Base-by-base conservation (phyloP, 2,329 filamentous ascomycete genomes). In the Clonostachys solani region DNA sequence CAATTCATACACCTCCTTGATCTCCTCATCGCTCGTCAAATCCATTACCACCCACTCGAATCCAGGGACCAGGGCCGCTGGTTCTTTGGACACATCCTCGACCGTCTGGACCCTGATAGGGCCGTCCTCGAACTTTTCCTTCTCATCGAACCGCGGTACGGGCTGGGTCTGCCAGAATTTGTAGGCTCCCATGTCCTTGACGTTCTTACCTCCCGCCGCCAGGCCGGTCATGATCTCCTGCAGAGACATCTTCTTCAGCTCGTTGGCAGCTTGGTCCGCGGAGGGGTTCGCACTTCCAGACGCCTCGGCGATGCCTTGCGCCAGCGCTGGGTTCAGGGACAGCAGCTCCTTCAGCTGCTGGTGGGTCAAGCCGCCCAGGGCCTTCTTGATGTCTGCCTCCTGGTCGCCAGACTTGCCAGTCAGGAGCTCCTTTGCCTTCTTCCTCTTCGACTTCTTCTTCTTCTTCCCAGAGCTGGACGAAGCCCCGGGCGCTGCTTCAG, bases 151-250 rank as follows among this genome's bases (percentile, higher is more conserved):
- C 60, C 85, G 86, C 44, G 89, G 88, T 49, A 99, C 94, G 1
- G 94, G 94, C 67, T 99, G 94, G 42, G 94, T 99, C 66, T 90
- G 85, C 94, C 94, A 99, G 73, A 99, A 99, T 70, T 95, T 96
- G 78, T 97, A 96, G 49, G 86, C 89, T 7, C 86, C 91, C 90
- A 96, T 96, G 62, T 96, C 92, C 73, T 96, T 96, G 57, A 83
- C 85, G 60, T 95, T 95, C 77, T 94, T 95, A 47, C 87, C 88
- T 51, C 81, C 84, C 8, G 89, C 75, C 15, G 91, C 86, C 59
- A 89, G 67, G 0, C 86, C 86, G 2, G 86, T 88, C 78, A 89
- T 81, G 60, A 89, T 81, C 52, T 89, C 84, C 61, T 84, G 78
- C 47, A 89, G 70, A 53, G 77, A 84, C 61, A 89, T 73, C 56